phyloP scores from a whole-genome alignment of 768 basidiomycete species.

The Rhodocollybia butyracea region DNA sequence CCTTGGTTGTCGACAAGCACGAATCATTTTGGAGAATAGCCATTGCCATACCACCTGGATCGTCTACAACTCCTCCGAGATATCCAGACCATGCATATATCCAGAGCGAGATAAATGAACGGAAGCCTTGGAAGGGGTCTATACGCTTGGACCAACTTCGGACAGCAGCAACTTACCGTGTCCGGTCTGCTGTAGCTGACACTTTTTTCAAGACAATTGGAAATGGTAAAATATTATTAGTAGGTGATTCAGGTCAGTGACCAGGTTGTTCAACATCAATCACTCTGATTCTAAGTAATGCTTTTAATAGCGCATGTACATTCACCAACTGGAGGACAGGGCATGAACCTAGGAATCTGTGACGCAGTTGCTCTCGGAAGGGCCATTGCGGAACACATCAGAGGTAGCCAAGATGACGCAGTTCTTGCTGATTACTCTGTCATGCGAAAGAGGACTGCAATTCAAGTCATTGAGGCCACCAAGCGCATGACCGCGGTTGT shows the following conservation, averaged over 20 bases:
- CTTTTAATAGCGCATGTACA: conserved; percentile 47
- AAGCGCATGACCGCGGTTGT: conserved; percentile 27
- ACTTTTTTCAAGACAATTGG: background rate
- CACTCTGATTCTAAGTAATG: background rate
- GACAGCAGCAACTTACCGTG: background rate
- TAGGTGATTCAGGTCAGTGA: background rate
- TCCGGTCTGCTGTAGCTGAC: conserved; percentile 1
- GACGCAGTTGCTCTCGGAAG: conserved; percentile 45
- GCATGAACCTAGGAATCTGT: conserved; percentile 56
- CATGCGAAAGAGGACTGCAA: conserved; percentile 34
- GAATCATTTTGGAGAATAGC: background rate
- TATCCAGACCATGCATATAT: background rate
- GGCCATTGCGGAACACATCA: conserved; percentile 31
- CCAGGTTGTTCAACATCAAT: background rate
- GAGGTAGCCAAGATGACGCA: conserved; percentile 20
- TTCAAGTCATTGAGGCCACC: conserved; percentile 38
- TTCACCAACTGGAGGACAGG: conserved; percentile 53
- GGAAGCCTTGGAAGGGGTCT: background rate
- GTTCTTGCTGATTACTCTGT: conserved; percentile 32
- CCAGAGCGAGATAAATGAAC: background rate
- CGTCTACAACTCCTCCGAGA: background rate
- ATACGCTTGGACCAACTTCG: background rate
- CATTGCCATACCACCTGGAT: background rate
- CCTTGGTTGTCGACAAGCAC: background rate
- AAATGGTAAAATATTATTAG: background rate